Percentiles rank a stretch among this genome's conserved stretches.
Conservation (phyloP, 805 yeast species). For the Blastobotrys peoriensis region DNA sequence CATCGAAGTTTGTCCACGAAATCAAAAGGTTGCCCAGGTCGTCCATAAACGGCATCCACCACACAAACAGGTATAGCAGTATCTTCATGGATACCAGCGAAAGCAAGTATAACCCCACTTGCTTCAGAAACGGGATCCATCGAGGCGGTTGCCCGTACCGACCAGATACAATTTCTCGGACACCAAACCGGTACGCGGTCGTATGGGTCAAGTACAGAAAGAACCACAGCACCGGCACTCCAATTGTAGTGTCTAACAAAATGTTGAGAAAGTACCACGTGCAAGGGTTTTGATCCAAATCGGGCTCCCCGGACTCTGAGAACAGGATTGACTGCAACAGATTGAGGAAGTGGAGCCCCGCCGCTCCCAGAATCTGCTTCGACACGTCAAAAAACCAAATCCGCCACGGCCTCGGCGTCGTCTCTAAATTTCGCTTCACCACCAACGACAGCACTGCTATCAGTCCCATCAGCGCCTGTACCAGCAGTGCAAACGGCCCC, state of each 20-base stretch:
- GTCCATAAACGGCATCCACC: conserved; percentile 61
- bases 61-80: conserved; percentile 49
- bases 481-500: conserved; percentile 79
- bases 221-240: conserved; percentile 74
- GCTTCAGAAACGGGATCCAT: conserved; percentile 62
- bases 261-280: conserved; percentile 92
- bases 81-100: conserved; percentile 62
- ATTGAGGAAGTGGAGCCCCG: conserved; percentile 77
- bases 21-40: conserved; percentile 65
- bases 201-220: conserved; percentile 44
- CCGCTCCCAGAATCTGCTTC: conserved; percentile 83
- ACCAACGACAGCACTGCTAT: conserved; percentile 70
- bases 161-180: conserved; percentile 42
- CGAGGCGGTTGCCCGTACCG: conserved; percentile 62
- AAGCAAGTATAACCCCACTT: conserved; percentile 58
- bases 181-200: conserved; percentile 38
- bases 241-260: conserved; percentile 86
- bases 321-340: conserved; percentile 59
- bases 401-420: conserved; percentile 80
- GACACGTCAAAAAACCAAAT: conserved; percentile 88
- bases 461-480: conserved; percentile 72
- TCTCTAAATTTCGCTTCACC: conserved; percentile 69
- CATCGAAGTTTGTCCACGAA: conserved; percentile 77
- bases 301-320: conserved; percentile 30
- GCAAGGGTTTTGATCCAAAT: conserved; percentile 61